Conservation (phyloP, 352 stramenopile species). For the Saprolegnia parasitica region DNA sequence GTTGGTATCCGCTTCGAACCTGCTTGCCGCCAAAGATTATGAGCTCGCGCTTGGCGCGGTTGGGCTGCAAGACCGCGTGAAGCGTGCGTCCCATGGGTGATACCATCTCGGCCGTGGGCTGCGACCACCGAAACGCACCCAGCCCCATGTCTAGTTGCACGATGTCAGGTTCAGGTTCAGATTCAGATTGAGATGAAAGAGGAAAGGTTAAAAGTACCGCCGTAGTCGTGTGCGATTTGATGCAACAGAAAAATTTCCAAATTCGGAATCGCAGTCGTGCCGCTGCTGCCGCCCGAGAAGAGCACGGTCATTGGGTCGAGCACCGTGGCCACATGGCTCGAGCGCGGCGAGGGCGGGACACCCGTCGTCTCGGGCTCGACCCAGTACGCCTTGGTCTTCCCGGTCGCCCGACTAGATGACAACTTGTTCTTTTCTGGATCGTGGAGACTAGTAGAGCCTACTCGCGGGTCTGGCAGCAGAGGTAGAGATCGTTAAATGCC, state of each 20-base stretch:
- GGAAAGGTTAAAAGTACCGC: slow-evolving; percentile 43
- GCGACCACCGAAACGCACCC: slow-evolving; percentile 55
- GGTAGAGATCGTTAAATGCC: slow-evolving; percentile 55
- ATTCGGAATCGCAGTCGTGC: slow-evolving; percentile 43
- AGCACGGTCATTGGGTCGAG: slow-evolving; percentile 42
- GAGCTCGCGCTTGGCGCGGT: slow-evolving; percentile 35
- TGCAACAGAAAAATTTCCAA: slow-evolving; percentile 33
- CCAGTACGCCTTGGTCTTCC: slow-evolving; percentile 41
- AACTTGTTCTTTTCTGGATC: not conserved
- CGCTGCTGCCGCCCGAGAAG: slow-evolving; percentile 59
- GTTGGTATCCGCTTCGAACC: slow-evolving; percentile 31
- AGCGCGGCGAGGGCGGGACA: slow-evolving; percentile 40
- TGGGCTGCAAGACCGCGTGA: slow-evolving; percentile 50
- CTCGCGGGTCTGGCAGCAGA: slow-evolving; percentile 22
- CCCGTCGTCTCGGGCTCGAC: slow-evolving; percentile 36
- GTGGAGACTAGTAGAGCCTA: not conserved
- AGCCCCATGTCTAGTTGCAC: slow-evolving; percentile 4
- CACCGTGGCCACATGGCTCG: slow-evolving; percentile 44
- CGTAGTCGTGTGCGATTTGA: slow-evolving; percentile 29
- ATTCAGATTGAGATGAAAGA: slow-evolving; percentile 16
- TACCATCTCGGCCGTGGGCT: slow-evolving; percentile 28
- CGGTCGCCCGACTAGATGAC: slow-evolving; percentile 3
- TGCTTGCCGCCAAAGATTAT: slow-evolving; percentile 64
- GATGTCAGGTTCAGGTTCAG: not conserved
- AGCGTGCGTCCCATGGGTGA: slow-evolving; percentile 46